These are phyloP conservation scores for Candida sojae DNA, from an alignment of 1,139 yeast genomes.

Conservation along the genomic window DNA sequence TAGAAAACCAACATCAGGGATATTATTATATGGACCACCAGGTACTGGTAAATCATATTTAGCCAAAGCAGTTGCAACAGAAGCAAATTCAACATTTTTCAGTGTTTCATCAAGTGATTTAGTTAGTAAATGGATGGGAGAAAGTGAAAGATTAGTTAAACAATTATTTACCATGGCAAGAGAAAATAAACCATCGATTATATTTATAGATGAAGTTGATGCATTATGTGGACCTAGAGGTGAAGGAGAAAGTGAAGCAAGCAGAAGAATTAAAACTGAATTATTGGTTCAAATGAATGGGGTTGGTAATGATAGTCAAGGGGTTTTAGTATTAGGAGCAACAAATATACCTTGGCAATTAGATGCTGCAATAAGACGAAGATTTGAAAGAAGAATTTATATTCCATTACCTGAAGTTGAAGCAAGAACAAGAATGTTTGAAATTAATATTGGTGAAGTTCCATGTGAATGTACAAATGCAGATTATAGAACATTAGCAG, in stretches of 20 bases:
- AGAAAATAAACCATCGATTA: constrained; percentile 91
- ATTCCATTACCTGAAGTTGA: constrained; percentile 92
- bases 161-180: constrained; percentile 95
- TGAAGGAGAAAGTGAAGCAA: constrained; percentile 97
- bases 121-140: constrained; percentile 99
- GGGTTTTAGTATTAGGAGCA: constrained; percentile 95
- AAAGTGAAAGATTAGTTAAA: constrained; percentile 90
- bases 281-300: constrained; percentile 98
- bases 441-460: constrained; percentile 86
- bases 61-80: constrained; percentile 98
- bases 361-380: constrained; percentile 95
- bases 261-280: constrained; percentile 94
- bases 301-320: constrained; percentile 91
- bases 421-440: constrained; percentile 92
- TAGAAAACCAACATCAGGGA: constrained; percentile 91
- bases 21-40: constrained; percentile 93
- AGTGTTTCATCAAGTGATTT: constrained; percentile 93
- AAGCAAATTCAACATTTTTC: constrained; percentile 94
- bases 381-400: constrained; percentile 94
- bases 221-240: constrained; percentile 98
- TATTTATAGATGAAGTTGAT: constrained; percentile 96
- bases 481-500: constrained; percentile 79
- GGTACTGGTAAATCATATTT: constrained; percentile 98
- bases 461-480: constrained; percentile 76
- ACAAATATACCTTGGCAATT: constrained; percentile 99